phyloP scores from a whole-genome alignment of 371 early-diverging fungal species.

The Umbelopsis sp. region DNA sequence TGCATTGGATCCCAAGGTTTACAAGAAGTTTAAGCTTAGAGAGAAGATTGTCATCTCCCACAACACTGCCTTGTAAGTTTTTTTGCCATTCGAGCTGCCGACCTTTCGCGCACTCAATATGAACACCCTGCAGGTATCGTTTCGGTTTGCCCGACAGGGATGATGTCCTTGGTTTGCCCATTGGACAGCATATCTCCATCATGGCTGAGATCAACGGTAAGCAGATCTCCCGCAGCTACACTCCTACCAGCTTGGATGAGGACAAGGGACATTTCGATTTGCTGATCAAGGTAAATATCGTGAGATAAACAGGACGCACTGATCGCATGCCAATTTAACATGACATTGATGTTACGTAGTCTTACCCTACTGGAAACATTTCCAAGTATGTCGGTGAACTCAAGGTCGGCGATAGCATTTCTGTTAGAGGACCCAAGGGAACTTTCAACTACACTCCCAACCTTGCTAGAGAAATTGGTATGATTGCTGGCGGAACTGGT shows the following conservation, averaged over 20 bases:
- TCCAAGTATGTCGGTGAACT: conserved; percentile 75
- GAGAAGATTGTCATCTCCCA: conserved; percentile 77
- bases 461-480: conserved; percentile 78
- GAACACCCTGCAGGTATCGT: conserved; percentile 68
- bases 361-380: conserved; percentile 83
- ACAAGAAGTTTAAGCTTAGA: conserved; percentile 79
- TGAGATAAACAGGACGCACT: not conserved
- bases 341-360: conserved; percentile 35
- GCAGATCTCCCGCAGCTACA: conserved; percentile 88
- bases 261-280: conserved; percentile 89
- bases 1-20: conserved; percentile 73
- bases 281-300: conserved; percentile 79
- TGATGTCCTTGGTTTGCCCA: conserved; percentile 82
- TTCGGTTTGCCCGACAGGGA: conserved; percentile 78
- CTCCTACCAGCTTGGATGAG: conserved; percentile 86
- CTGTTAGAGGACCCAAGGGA: conserved; percentile 89
- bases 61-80: conserved; percentile 84
- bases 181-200: conserved; percentile 93
- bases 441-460: conserved; percentile 83
- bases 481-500: conserved; percentile 95
- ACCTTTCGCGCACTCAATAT: not conserved
- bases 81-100: not conserved
- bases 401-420: conserved; percentile 73
- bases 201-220: conserved; percentile 88
- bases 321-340: not conserved